A percentile compares a stretch with the other conserved stretches of the same genome.
Conservation (phyloP, 177 flowering plant genomes). For the Vitis hybrid region DNA sequence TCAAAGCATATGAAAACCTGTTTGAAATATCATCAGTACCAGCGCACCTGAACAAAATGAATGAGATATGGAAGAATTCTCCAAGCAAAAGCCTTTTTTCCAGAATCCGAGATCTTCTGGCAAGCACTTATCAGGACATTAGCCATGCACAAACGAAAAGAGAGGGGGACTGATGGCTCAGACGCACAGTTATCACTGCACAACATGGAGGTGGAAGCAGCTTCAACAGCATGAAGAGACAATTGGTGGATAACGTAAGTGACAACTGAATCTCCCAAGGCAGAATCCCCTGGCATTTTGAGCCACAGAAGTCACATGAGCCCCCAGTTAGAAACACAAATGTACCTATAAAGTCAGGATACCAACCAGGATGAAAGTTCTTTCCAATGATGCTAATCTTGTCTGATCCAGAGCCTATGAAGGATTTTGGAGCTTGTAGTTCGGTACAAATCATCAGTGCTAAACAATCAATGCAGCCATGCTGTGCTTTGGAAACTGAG, state of each 20-base stretch:
- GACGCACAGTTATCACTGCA: slow-evolving; percentile 5
- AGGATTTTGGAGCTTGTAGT: slow-evolving; percentile 39
- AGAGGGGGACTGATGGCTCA: slow-evolving; percentile 25
- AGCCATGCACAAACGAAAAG: slow-evolving; percentile 88
- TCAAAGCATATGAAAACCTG: too few relatives aligned
- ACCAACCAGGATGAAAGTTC: slow-evolving; percentile 25
- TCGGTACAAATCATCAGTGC: slow-evolving; percentile 84
- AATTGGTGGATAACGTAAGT: slow-evolving; percentile 46
- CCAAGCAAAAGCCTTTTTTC: slow-evolving; percentile 50
- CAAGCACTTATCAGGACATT: slow-evolving; percentile 86
- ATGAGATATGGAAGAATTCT: slow-evolving; percentile 51
- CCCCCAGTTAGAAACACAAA: neutral
- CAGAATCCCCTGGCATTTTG: slow-evolving; percentile 39
- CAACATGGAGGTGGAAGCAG: slow-evolving; percentile 12
- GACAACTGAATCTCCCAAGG: slow-evolving; percentile 28
- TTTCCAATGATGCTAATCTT: slow-evolving; percentile 15
- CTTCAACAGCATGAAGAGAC: slow-evolving; percentile 18
- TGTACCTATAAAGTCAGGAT: neutral
- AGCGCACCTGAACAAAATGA: slow-evolving; percentile 43
- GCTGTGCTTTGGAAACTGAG: slow-evolving; percentile 83
- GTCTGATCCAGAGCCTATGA: slow-evolving; percentile 15
- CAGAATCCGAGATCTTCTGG: slow-evolving; percentile 65
- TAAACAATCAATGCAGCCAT: slow-evolving; percentile 88
- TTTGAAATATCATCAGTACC: neutral
- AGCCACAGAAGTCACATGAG: neutral